Conservation (phyloP, 1,284 basidiomycete species). For the Trametes hirsuta region DNA sequence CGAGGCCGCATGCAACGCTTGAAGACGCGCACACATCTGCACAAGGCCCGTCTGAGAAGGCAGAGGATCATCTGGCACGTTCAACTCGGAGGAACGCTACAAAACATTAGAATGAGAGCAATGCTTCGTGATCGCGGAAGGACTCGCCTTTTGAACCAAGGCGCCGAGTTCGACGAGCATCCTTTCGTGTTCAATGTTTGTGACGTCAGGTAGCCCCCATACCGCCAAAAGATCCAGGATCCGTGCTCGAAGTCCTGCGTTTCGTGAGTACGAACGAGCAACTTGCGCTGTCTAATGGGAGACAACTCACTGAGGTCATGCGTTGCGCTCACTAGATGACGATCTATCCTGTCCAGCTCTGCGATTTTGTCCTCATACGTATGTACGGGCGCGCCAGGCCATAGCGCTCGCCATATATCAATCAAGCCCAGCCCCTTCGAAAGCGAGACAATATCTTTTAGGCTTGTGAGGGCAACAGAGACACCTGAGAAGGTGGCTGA, state of each 20-base stretch:
- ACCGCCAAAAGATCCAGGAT: slow-evolving; percentile 47
- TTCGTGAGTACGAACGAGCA: not conserved
- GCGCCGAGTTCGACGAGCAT: not conserved
- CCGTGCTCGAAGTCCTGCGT: slow-evolving; percentile 38
- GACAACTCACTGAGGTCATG: slow-evolving; percentile 6
- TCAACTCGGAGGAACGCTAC: slow-evolving; percentile 4
- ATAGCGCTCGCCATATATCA: slow-evolving; percentile 24
- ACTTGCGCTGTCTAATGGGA: too few relatives aligned
- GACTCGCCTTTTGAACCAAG: slow-evolving; percentile 10
- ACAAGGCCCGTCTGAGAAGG: not conserved
- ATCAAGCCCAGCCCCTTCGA: slow-evolving; percentile 24
- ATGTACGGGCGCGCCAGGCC: not conserved
- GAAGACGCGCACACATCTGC: slow-evolving; percentile 7
- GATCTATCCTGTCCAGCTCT: slow-evolving; percentile 7
- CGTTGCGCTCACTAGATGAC: not conserved
- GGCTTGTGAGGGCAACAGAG: not conserved
- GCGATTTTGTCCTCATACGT: not conserved
- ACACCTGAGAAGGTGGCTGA: not conserved
- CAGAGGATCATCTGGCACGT: not conserved
- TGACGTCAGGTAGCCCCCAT: slow-evolving; percentile 33
- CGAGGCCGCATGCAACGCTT: slow-evolving; percentile 1
- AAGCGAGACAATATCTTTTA: slow-evolving; percentile 21
- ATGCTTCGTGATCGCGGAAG: not conserved
- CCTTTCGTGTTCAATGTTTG: slow-evolving; percentile 9
- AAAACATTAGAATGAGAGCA: not conserved